phyloP scores from a whole-genome alignment of 2,329 filamentous ascomycete genomes.

The Pezicula neosporulosa region DNA sequence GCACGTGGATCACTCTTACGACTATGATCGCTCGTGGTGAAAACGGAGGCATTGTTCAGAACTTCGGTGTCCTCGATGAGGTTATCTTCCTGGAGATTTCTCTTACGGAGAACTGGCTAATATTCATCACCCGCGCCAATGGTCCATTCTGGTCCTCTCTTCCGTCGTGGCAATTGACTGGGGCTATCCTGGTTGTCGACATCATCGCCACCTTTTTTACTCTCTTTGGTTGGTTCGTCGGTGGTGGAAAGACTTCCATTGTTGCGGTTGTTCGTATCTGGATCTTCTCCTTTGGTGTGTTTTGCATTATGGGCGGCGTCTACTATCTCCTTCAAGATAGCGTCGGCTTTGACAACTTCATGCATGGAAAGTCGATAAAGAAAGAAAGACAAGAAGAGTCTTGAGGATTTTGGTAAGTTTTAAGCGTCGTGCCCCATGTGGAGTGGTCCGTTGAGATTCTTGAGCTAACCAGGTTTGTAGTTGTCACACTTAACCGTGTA shows the following conservation, averaged over 20 bases:
- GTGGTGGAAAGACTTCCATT: slow-evolving; percentile 65
- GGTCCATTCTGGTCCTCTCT: slow-evolving; percentile 89
- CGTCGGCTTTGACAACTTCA: slow-evolving; percentile 81
- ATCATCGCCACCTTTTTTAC: slow-evolving; percentile 82
- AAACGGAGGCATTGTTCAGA: slow-evolving; percentile 83
- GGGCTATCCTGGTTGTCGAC: slow-evolving; percentile 78
- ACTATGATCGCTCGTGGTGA: slow-evolving; percentile 70
- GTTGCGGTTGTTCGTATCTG: slow-evolving; percentile 85
- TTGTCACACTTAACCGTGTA: slow-evolving; percentile 85
- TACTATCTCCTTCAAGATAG: slow-evolving; percentile 83
- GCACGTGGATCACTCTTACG: slow-evolving; percentile 85
- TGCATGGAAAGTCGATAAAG: slow-evolving; percentile 86
- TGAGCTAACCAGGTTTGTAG: slow-evolving; percentile 52
- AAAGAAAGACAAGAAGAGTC: slow-evolving; percentile 76
- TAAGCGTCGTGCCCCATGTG: background rate
- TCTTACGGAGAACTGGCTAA: slow-evolving; percentile 91
- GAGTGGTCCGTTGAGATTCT: background rate
- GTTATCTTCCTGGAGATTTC: slow-evolving; percentile 89
- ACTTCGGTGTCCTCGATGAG: slow-evolving; percentile 77
- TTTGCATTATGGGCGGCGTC: slow-evolving; percentile 72
- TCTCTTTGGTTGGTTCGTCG: slow-evolving; percentile 79
- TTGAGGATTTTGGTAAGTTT: slow-evolving; percentile 84
- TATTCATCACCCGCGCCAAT: slow-evolving; percentile 93
- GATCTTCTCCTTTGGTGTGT: slow-evolving; percentile 88
- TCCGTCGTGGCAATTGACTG: slow-evolving; percentile 79